phyloP scores from a whole-genome alignment of 2,329 filamentous ascomycete genomes.

The Ascomycota sp. region DNA sequence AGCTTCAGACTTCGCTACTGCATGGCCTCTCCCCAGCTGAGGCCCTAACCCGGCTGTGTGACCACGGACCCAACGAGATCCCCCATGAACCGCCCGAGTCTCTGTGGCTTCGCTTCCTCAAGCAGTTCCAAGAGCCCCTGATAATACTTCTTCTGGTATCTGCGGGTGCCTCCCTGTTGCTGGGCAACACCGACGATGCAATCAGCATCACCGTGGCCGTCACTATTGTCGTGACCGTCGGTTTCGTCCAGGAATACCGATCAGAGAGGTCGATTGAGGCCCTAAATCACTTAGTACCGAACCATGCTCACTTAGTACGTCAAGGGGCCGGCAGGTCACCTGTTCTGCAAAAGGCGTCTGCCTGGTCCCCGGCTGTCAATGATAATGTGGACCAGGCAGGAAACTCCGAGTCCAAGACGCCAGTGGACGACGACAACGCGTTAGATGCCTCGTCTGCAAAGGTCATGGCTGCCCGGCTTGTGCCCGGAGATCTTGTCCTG shows the following conservation, averaged over 20 bases:
- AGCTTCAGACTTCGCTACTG: conserved; percentile 62
- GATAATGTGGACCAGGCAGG: conserved; percentile 22
- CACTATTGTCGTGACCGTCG: conserved; percentile 88
- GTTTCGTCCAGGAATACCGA: conserved; percentile 91
- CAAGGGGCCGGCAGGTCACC: conserved; percentile 19
- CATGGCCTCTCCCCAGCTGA: conserved; percentile 66
- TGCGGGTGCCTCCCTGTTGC: conserved; percentile 67
- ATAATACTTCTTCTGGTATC: conserved; percentile 84
- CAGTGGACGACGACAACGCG: conserved; percentile 38
- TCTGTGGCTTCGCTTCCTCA: conserved; percentile 82
- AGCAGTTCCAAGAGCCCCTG: conserved; percentile 91
- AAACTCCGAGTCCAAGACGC: conserved; percentile 29
- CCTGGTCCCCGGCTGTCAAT: conserved; percentile 26
- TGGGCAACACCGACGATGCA: conserved; percentile 88
- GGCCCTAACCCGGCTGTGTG: conserved; percentile 57
- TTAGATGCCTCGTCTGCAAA: conserved; percentile 60
- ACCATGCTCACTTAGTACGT: conserved; percentile 87
- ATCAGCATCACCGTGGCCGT: conserved; percentile 91
- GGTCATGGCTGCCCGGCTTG: conserved; percentile 69
- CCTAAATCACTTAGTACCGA: conserved; percentile 79
- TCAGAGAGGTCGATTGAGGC: conserved; percentile 96
- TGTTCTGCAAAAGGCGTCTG: conserved; percentile 14
- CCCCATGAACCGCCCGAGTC: conserved; percentile 87
- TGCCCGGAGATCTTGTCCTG: conserved; percentile 79
- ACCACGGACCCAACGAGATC: conserved; percentile 82